Evolutionary conservation across 1,139 yeast genomes (phyloP).

Genomic region (Scheffersomyces titani): DNA sequence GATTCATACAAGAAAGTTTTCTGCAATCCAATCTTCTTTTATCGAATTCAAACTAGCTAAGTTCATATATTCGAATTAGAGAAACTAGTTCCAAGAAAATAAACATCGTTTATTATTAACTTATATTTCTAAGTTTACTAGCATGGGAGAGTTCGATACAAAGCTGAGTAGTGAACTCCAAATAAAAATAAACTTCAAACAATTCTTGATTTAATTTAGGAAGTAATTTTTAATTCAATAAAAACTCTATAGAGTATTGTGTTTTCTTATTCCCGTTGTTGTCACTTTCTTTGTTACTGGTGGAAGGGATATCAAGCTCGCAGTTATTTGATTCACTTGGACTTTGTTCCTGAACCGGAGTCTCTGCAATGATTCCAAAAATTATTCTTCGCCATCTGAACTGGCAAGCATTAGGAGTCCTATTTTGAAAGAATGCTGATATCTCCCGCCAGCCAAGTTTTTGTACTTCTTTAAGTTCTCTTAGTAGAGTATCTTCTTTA

Average conservation of each 20-base stretch:
- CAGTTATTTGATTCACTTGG: background rate
- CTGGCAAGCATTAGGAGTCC: conserved; percentile 52
- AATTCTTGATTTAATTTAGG: too few relatives aligned
- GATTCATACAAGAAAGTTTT: conserved; percentile 31
- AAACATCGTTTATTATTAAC: too few relatives aligned
- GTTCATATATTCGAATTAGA: too few relatives aligned
- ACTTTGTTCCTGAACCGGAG: background rate
- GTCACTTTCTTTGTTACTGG: background rate
- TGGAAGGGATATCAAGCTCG: background rate
- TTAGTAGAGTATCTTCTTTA: conserved; percentile 36
- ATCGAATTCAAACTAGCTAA: too few relatives aligned
- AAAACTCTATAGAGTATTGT: conserved; percentile 28
- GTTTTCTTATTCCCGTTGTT: conserved; percentile 21
- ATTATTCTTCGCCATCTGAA: conserved; percentile 49
- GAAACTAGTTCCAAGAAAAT: too few relatives aligned
- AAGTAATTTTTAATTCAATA: conserved; percentile 18
- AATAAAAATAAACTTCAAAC: too few relatives aligned
- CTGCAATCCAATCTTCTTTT: conserved; percentile 17
- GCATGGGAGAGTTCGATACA: too few relatives aligned
- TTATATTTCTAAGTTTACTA: too few relatives aligned
- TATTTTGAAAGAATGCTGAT: conserved; percentile 40
- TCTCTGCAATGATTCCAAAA: conserved; percentile 22
- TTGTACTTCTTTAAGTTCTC: conserved; percentile 41
- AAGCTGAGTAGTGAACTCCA: too few relatives aligned
- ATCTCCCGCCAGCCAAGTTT: conserved; percentile 51